phyloP scores from a whole-genome alignment of 306 rosid genomes.

The Cyclanthera cordifolia region DNA sequence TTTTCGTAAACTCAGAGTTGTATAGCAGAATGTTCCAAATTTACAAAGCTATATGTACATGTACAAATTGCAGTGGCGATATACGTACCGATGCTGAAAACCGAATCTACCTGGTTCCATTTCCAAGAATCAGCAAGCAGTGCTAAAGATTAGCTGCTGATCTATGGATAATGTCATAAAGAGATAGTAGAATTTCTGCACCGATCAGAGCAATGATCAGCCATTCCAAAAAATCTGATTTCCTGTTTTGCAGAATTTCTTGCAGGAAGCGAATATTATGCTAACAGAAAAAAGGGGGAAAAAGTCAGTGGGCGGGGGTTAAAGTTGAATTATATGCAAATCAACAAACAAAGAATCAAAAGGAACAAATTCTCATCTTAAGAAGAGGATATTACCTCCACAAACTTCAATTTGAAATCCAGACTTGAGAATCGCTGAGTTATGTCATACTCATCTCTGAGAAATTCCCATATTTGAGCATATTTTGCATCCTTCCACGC shows the following conservation, averaged over 20 bases:
- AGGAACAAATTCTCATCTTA: not conserved
- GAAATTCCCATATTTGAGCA: constrained; percentile 99
- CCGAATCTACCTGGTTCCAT: not conserved
- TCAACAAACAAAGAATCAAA: not conserved
- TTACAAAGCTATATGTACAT: constrained; percentile 11
- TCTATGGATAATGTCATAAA: constrained; percentile 71
- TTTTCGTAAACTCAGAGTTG: not conserved
- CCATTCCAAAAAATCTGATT: constrained; percentile 93
- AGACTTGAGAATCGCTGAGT: constrained; percentile 94
- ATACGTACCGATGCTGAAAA: not conserved
- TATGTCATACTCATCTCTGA: constrained; percentile 83
- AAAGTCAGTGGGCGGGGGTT: not conserved
- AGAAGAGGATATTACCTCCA: constrained; percentile 44
- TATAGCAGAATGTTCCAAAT: not conserved
- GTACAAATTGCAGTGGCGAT: not conserved
- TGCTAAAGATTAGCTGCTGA: constrained; percentile 48
- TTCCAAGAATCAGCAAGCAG: not conserved
- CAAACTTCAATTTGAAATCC: constrained; percentile 94
- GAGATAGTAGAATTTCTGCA: constrained; percentile 79
- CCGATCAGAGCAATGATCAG: constrained; percentile 88
- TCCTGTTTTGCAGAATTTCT: constrained; percentile 92
- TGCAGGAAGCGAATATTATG: constrained; percentile 95
- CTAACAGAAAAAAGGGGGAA: constrained; percentile 27
- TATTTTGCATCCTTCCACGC: constrained; percentile 99
- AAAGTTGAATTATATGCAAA: not conserved